Conservation (phyloP, 345 rosid genomes). For the Citrus inodora region DNA sequence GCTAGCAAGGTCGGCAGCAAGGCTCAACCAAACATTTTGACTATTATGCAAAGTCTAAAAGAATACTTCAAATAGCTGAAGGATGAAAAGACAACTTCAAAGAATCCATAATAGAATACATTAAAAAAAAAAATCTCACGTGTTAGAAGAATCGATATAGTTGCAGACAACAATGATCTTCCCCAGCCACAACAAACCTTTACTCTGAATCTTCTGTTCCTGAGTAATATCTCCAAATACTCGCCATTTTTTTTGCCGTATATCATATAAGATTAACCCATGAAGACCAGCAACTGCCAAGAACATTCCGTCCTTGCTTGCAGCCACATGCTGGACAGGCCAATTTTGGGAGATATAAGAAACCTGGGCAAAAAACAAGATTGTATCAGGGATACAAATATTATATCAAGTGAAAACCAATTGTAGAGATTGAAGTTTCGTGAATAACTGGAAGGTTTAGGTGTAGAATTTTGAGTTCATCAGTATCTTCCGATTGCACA, state of each 20-base stretch:
- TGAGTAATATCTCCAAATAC: slow-evolving; percentile 95
- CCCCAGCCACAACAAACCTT: slow-evolving; percentile 93
- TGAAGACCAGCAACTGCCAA: slow-evolving; percentile 94
- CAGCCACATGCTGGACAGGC: slow-evolving; percentile 99
- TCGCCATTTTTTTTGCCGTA: slow-evolving; percentile 82
- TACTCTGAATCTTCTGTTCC: slow-evolving; percentile 92
- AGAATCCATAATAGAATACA: slow-evolving; percentile 11
- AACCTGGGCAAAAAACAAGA: slow-evolving; percentile 53
- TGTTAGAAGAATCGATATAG: slow-evolving; percentile 66
- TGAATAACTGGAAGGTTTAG: slow-evolving; percentile 86
- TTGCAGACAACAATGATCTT: slow-evolving; percentile 95
- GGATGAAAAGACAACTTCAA: neutral
- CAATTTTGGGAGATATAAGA: slow-evolving; percentile 89
- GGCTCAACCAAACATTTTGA: neutral
- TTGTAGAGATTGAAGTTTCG: slow-evolving; percentile 13
- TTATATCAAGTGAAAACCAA: slow-evolving; percentile 15
- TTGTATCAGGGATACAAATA: slow-evolving; percentile 23
- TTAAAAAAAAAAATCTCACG: slow-evolving; percentile 42
- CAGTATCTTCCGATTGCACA: slow-evolving; percentile 95
- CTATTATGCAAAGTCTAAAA: neutral
- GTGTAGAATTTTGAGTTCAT: slow-evolving; percentile 86
- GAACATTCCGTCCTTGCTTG: slow-evolving; percentile 96
- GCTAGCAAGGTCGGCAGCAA: neutral
- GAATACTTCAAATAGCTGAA: neutral
- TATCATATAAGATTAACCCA: slow-evolving; percentile 86